These are phyloP conservation scores for Laguncularia racemosa DNA, from an alignment of 345 rosid species.

Conservation along the genomic window DNA sequence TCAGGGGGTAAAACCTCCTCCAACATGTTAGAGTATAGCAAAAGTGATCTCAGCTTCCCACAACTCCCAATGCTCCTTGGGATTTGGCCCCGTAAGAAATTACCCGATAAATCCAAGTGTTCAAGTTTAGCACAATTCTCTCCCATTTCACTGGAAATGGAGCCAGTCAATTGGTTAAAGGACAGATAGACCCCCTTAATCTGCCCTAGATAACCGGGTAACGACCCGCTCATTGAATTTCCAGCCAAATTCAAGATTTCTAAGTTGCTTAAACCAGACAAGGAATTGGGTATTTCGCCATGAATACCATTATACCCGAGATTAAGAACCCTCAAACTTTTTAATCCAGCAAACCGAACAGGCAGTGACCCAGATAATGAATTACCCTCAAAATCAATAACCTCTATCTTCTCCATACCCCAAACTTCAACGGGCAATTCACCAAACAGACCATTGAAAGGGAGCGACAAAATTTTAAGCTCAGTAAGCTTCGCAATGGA, in stretches of 20 bases:
- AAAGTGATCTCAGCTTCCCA: constrained; percentile 41
- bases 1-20: constrained; percentile 65
- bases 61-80: constrained; percentile 70
- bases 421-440: constrained; percentile 63
- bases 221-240: constrained; percentile 58
- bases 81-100: constrained; percentile 56
- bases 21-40: constrained; percentile 64
- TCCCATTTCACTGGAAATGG: constrained; percentile 57
- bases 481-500: constrained; percentile 42
- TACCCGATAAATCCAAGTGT: constrained; percentile 83
- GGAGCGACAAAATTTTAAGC: constrained; percentile 69
- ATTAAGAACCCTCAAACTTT: constrained; percentile 59
- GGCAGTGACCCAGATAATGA: constrained; percentile 44
- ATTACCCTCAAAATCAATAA: constrained; percentile 90
- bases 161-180: constrained; percentile 48
- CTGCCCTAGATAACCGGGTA: constrained; percentile 63
- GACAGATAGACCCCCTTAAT: constrained; percentile 59
- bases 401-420: constrained; percentile 71
- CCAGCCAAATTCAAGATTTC: constrained; percentile 74
- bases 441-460: constrained; percentile 64
- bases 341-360: constrained; percentile 32
- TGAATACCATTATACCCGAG: constrained; percentile 62
- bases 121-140: constrained; percentile 59
- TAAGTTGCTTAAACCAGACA: constrained; percentile 28
- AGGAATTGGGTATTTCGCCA: constrained; percentile 54